Percentiles rank a stretch among this genome's conserved stretches.
These are phyloP conservation scores for Phaffia rhodozyma DNA, from an alignment of 1,284 basidiomycete species.

Conservation along the genomic window DNA sequence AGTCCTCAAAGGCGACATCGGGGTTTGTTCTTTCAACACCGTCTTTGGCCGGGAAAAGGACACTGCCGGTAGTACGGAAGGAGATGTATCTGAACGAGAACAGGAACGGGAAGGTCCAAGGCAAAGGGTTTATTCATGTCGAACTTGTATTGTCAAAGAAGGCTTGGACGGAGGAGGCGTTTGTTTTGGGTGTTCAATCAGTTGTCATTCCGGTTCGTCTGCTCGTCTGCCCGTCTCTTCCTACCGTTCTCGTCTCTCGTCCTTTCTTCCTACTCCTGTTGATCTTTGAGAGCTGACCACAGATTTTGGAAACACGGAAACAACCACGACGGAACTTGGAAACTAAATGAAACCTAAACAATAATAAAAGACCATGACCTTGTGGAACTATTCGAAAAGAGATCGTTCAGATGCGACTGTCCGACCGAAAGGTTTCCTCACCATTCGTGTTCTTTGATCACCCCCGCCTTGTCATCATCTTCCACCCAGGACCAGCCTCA, in stretches of 20 bases:
- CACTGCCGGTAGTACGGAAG: neutral
- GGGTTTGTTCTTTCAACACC: slow-evolving; percentile 1
- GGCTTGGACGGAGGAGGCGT: neutral
- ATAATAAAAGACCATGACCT: slow-evolving; percentile 5
- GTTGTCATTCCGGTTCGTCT: slow-evolving; percentile 9
- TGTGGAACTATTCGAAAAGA: slow-evolving; percentile 6
- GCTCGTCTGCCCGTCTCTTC: neutral
- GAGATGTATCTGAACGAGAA: neutral
- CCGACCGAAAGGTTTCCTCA: neutral
- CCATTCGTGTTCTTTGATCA: neutral
- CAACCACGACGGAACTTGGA: too few relatives aligned
- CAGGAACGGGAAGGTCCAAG: neutral
- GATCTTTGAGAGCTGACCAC: neutral
- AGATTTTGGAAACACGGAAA: too few relatives aligned
- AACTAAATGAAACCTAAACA: too few relatives aligned
- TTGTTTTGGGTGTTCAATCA: slow-evolving; percentile 6
- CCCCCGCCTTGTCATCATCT: neutral
- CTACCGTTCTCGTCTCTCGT: neutral
- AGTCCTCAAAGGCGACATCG: neutral
- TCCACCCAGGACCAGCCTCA: neutral
- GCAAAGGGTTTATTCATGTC: slow-evolving; percentile 7
- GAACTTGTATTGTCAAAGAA: neutral
- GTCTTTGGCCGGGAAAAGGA: neutral
- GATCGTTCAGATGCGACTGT: slow-evolving; percentile 9
- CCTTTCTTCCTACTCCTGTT: neutral